These are phyloP conservation scores for Escovopsis sp. DNA, from an alignment of 2,329 filamentous ascomycete species.

Conservation along the genomic window DNA sequence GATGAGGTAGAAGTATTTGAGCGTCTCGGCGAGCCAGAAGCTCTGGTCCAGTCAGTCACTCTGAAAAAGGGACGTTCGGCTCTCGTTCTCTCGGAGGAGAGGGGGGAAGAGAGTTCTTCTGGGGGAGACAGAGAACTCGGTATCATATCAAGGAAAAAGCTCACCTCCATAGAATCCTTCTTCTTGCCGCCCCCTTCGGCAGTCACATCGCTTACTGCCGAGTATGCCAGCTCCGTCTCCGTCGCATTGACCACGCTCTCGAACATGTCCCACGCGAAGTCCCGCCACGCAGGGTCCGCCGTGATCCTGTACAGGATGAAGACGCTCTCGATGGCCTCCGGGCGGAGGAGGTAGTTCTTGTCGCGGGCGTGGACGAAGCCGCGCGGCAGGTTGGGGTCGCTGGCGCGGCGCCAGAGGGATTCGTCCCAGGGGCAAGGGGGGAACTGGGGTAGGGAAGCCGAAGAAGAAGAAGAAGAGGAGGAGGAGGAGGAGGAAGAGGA, in stretches of 20 bases:
- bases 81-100: no score
- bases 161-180: constrained; percentile 45
- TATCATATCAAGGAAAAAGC: constrained; percentile 8
- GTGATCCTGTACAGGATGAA: constrained; percentile 58
- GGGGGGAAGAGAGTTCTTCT: no score
- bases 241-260: constrained; percentile 29
- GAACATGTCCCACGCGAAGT: constrained; percentile 39
- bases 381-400: constrained; percentile 20
- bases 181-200: constrained; percentile 17
- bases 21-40: constrained; percentile 58
- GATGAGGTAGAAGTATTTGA: constrained; percentile 62
- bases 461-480: no score
- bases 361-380: constrained; percentile 47
- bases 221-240: constrained; percentile 30
- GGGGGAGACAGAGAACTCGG: no score
- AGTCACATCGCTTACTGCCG: constrained; percentile 30
- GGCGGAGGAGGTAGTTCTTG: constrained; percentile 32
- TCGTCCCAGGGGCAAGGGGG: constrained; percentile 17
- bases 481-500: no score
- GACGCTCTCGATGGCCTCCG: constrained; percentile 65
- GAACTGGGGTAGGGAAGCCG: no score
- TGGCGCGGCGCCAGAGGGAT: constrained; percentile 12
- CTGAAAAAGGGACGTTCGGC: no score
- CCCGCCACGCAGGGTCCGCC: constrained; percentile 29
- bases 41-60: constrained; percentile 26